These are phyloP conservation scores for Adansonia rubrostipa DNA, from an alignment of 441 rosid species.

Conservation along the genomic window DNA sequence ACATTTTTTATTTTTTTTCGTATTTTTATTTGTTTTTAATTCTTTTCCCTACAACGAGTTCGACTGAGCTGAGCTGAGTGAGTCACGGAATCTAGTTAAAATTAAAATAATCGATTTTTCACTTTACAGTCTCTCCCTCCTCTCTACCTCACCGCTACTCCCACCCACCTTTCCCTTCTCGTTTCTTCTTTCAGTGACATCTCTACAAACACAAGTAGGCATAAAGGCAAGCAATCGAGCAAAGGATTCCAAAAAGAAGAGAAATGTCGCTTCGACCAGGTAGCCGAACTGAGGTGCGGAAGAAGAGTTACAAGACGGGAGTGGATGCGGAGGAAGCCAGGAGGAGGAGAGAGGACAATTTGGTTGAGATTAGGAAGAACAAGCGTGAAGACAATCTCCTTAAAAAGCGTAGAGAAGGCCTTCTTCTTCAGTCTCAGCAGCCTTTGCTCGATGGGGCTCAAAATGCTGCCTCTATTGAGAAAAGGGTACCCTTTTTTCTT, in stretches of 20 bases:
- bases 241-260: no score
- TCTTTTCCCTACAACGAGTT: no score
- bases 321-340: conserved; percentile 72
- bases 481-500: conserved; percentile 38
- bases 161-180: not conserved
- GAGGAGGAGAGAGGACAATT: conserved; percentile 69
- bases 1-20: no score
- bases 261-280: conserved; percentile 65
- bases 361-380: conserved; percentile 70
- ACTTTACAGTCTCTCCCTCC: not conserved
- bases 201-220: not conserved
- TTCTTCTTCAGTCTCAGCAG: conserved; percentile 55
- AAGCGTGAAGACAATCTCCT: conserved; percentile 69
- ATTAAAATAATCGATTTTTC: no score
- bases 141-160: not conserved
- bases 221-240: not conserved
- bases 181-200: not conserved
- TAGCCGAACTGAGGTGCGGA: conserved; percentile 62
- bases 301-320: conserved; percentile 64
- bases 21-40: no score
- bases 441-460: conserved; percentile 47
- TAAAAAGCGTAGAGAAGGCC: conserved; percentile 69
- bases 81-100: no score
- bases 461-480: conserved; percentile 52
- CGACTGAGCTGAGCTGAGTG: no score